Conservation (phyloP, 495 filamentous ascomycete genomes). For the Cercophora sp. region DNA sequence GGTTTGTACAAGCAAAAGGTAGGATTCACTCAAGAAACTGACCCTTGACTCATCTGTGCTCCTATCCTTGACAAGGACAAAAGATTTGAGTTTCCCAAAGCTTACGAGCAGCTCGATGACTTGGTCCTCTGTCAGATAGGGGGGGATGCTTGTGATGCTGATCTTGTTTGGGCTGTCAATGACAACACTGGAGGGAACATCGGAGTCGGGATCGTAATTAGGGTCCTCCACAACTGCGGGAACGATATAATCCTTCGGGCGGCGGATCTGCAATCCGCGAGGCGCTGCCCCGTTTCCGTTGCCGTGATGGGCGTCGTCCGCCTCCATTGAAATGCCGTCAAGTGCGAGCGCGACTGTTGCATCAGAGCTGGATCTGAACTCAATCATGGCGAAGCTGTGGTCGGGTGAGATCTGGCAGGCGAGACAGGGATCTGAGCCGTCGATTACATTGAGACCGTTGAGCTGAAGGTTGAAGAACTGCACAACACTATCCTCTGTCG, state of each 20-base stretch:
- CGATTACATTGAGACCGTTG: constrained; percentile 87
- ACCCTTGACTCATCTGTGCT: constrained; percentile 85
- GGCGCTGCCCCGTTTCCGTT: constrained; percentile 48
- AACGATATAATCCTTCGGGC: constrained; percentile 97
- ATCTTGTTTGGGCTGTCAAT: constrained; percentile 94
- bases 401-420: constrained; percentile 79
- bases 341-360: constrained; percentile 87
- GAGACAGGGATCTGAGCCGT: constrained; percentile 80
- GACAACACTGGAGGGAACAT: constrained; percentile 70
- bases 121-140: constrained; percentile 83
- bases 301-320: constrained; percentile 55
- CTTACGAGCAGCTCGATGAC: constrained; percentile 82
- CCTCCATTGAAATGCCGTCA: constrained; percentile 84
- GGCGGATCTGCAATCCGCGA: constrained; percentile 71
- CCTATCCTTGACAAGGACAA: constrained; percentile 83
- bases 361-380: constrained; percentile 84
- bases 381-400: constrained; percentile 73
- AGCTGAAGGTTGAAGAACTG: constrained; percentile 95
- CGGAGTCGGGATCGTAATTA: constrained; percentile 64
- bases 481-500: constrained; percentile 66
- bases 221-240: constrained; percentile 74
- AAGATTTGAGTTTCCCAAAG: constrained; percentile 91
- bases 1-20: background rate
- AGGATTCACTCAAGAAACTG: constrained; percentile 35
- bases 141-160: constrained; percentile 81